phyloP scores from a whole-genome alignment of 352 stramenopile genomes.

The Bremia lactucae region DNA sequence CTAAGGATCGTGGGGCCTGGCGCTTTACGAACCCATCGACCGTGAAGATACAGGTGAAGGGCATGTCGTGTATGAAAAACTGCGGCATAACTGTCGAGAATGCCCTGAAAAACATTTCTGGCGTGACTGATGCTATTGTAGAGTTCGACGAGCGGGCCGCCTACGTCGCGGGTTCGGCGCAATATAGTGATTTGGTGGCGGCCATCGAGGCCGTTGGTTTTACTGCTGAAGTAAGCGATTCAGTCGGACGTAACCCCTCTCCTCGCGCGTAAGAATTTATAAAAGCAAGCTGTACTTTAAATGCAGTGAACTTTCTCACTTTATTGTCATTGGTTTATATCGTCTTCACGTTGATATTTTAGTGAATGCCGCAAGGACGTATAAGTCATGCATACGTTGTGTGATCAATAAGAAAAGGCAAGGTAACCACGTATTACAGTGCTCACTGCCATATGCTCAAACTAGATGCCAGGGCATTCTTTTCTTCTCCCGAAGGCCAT shows the following conservation, averaged over 20 bases:
- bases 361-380: slow-evolving; percentile 33
- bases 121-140: slow-evolving; percentile 70
- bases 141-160: slow-evolving; percentile 62
- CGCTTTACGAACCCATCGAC: slow-evolving; percentile 62
- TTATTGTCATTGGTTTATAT: slow-evolving; percentile 13
- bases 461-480: too few relatives aligned
- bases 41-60: slow-evolving; percentile 67
- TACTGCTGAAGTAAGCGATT: slow-evolving; percentile 35
- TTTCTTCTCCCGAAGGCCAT: too few relatives aligned
- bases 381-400: slow-evolving; percentile 9
- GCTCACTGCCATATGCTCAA: too few relatives aligned
- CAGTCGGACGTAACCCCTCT: slow-evolving; percentile 10
- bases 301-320: slow-evolving; percentile 17
- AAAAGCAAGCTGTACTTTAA: slow-evolving; percentile 21
- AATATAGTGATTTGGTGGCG: slow-evolving; percentile 41
- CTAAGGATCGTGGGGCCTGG: slow-evolving; percentile 57
- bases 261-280: slow-evolving; percentile 45
- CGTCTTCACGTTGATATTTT: slow-evolving; percentile 12
- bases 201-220: slow-evolving; percentile 63
- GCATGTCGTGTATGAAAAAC: slow-evolving; percentile 94
- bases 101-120: slow-evolving; percentile 46
- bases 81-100: slow-evolving; percentile 87
- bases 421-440: too few relatives aligned
- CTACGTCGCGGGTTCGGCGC: slow-evolving; percentile 55
- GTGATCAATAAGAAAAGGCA: too few relatives aligned